A percentile compares a stretch with the other conserved stretches of the same genome.
phyloP scores from a whole-genome alignment of 139 green algal species.

The Volvox reticuliferus region DNA sequence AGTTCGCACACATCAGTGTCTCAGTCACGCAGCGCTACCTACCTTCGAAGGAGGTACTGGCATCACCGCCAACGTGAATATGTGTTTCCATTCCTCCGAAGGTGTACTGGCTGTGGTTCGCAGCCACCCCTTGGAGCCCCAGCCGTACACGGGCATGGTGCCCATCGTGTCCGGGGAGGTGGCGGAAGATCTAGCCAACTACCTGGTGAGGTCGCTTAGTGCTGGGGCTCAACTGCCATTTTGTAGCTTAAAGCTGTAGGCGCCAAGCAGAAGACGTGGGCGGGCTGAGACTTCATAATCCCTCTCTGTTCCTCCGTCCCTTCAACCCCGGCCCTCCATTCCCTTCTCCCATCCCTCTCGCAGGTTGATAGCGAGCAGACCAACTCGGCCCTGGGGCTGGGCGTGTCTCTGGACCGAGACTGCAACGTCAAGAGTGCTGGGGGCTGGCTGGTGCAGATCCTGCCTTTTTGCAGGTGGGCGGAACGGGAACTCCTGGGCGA shows the following conservation, averaged over 20 bases:
- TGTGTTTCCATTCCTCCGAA: neutral
- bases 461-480: slow-evolving; percentile 79
- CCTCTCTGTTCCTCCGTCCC: neutral
- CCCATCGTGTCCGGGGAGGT: slow-evolving; percentile 82
- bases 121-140: slow-evolving; percentile 62
- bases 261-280: too few relatives aligned
- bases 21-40: too few relatives aligned
- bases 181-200: slow-evolving; percentile 92
- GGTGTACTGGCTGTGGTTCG: slow-evolving; percentile 88
- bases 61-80: too few relatives aligned
- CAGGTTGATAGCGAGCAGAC: slow-evolving; percentile 77
- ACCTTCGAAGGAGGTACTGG: too few relatives aligned
- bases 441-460: slow-evolving; percentile 91
- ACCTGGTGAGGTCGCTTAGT: slow-evolving; percentile 74
- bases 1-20: too few relatives aligned
- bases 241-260: too few relatives aligned
- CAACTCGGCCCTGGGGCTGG: slow-evolving; percentile 88
- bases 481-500: neutral
- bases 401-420: slow-evolving; percentile 84
- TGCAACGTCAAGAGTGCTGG: slow-evolving; percentile 75
- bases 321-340: neutral
- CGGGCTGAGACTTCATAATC: too few relatives aligned
- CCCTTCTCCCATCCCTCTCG: neutral
- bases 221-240: too few relatives aligned
- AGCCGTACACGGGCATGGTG: slow-evolving; percentile 66